Evolutionary conservation across 768 basidiomycete species (phyloP).

Genomic region (Termitomyces heimii): DNA sequence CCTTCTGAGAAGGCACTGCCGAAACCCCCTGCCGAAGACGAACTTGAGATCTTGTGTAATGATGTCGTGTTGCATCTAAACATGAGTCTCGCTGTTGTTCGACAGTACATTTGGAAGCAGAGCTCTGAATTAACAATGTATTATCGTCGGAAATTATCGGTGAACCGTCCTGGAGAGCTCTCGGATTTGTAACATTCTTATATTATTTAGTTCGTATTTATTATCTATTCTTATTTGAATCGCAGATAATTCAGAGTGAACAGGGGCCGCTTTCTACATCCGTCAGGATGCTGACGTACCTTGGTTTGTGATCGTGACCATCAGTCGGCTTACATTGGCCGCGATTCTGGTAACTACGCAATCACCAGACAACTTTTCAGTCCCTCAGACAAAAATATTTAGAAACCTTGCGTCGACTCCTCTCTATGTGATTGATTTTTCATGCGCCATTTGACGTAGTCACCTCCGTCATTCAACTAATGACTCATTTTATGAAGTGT

Average conservation of each 20-base stretch:
- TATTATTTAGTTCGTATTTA: slow-evolving; percentile 7
- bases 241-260: too few species aligned
- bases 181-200: not conserved
- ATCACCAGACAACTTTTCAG: not conserved
- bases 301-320: not conserved
- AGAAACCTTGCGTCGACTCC: not conserved
- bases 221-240: slow-evolving; percentile 8
- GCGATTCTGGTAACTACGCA: not conserved
- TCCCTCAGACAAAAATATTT: not conserved
- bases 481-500: not conserved
- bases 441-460: not conserved
- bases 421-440: not conserved
- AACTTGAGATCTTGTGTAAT: slow-evolving; percentile 86
- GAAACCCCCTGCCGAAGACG: slow-evolving; percentile 48
- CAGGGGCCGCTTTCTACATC: not conserved
- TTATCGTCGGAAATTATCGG: slow-evolving; percentile 49
- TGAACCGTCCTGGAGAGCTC: not conserved
- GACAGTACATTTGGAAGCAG: slow-evolving; percentile 87
- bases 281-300: too few species aligned
- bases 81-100: slow-evolving; percentile 87
- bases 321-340: not conserved
- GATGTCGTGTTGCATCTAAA: slow-evolving; percentile 75
- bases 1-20: slow-evolving; percentile 12
- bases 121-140: slow-evolving; percentile 67
- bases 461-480: not conserved